Evolutionary conservation across 352 stramenopile genomes (phyloP), one percentile per base, ranked within the genome.

Genomic region (Globisporangium mamillatum): DNA sequence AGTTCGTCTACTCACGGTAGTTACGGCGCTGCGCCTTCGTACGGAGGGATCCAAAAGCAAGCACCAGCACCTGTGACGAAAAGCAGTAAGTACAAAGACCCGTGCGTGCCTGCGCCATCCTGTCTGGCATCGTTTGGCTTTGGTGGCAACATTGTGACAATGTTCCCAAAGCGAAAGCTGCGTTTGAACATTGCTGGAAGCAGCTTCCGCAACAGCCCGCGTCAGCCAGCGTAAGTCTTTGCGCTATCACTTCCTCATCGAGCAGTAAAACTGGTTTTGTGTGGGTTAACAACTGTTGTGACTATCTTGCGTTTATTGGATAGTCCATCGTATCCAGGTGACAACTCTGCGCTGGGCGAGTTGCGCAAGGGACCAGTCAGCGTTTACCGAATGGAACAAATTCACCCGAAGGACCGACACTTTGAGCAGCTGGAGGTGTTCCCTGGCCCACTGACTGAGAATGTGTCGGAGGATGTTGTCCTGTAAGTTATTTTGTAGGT

Each of bases 81-180:
- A n/a, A 89, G 80, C 69, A 88, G 72, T 75, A 92, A 91, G 72
- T 90, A 93, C 72, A 94, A 94, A 73, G 89, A 96, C 36, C 89
- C 89, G 20, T 91, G 78, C 20, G 78, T 90, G 46, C 75, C 85
- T 7, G 81, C 86, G 5, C 85, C 86, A 16, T 93, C 84, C 8
- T 94, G 86, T 57, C 70, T 96, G 14, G 78, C 76, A 1, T 88
- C 88, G 8, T 95, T 96, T 67, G 89, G 89, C 29, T 96, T 96
- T 75, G 89, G 89, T 73, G 89, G 89, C 12, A 96, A 93, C 59
- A 75, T 95, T n/a, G 88, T 91, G 58, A 93, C 84, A 7, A 96
- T 96, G 89, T 93, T 95, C 71, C 89, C 89, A 0, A 93, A 93
- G 69, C 80, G 86, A 60, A 95, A 96, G 62, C 60, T 95, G 64